Conservation (phyloP, 1,284 basidiomycete species). For the Hypsizygus ulmarius region DNA sequence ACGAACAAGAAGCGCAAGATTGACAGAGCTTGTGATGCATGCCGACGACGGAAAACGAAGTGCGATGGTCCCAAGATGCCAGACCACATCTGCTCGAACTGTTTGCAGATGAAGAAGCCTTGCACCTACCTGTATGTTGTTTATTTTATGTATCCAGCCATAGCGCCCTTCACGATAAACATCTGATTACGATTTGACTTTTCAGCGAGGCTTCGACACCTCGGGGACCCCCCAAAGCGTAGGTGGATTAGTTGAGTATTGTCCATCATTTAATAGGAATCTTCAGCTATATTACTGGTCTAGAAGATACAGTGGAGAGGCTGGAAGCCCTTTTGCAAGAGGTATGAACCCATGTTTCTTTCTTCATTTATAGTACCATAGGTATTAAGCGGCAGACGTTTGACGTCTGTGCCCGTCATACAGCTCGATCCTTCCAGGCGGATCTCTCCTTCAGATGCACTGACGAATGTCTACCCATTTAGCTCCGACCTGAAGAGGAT, state of each 20-base stretch:
- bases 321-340: conserved; percentile 68
- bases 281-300: conserved; percentile 65
- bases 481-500: conserved; percentile 71
- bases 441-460: not conserved
- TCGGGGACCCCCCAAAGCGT: conserved; percentile 84
- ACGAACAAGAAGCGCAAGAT: conserved; percentile 50
- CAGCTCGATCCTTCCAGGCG: not conserved
- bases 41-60: conserved; percentile 63
- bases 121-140: conserved; percentile 72
- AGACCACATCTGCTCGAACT: conserved; percentile 70
- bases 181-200: conserved; percentile 2
- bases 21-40: conserved; percentile 72
- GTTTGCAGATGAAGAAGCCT: conserved; percentile 56
- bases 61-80: conserved; percentile 66
- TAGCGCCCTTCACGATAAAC: not conserved
- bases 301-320: conserved; percentile 75
- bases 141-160: conserved; percentile 9
- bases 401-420: not conserved
- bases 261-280: conserved; percentile 9
- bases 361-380: not conserved
- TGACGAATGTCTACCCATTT: conserved; percentile 11
- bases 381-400: not conserved
- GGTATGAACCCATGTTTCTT: conserved; percentile 39
- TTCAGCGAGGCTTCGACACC: conserved; percentile 73
- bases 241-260: conserved; percentile 24